Conservation (phyloP, 2,329 filamentous ascomycete genomes). For the Fusarium sp. region DNA sequence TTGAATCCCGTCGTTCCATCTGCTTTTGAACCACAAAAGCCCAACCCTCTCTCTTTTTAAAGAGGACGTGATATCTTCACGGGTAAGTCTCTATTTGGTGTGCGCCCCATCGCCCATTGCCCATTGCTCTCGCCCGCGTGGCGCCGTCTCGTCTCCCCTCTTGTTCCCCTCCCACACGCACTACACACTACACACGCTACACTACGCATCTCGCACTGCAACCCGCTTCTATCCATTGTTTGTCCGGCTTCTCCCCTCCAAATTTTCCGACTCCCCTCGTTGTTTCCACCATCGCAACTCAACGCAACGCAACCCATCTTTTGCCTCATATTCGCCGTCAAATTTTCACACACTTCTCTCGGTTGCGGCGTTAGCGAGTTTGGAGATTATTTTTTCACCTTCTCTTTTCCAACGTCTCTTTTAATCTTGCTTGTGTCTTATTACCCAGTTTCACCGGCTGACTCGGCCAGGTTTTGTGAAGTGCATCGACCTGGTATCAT, state of each 20-base stretch:
- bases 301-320: conserved; percentile 28
- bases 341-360: conserved; percentile 28
- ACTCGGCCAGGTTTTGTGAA: conserved; percentile 50
- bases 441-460: conserved; percentile 40
- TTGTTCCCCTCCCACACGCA: conserved; percentile 36
- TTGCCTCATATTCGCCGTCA: conserved; percentile 31
- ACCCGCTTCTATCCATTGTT: conserved; percentile 23
- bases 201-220: conserved; percentile 15
- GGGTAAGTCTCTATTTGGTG: conserved; percentile 50
- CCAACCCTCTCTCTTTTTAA: conserved; percentile 34
- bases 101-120: conserved; percentile 33
- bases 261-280: conserved; percentile 37
- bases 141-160: conserved; percentile 38
- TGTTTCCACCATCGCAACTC: conserved; percentile 33
- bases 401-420: conserved; percentile 7
- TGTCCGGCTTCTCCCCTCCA: conserved; percentile 39
- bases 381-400: conserved; percentile 21
- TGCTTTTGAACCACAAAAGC: conserved; percentile 36
- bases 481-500: conserved; percentile 52
- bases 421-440: conserved; percentile 16
- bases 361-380: conserved; percentile 34
- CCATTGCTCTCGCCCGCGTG: conserved; percentile 26
- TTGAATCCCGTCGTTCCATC: conserved; percentile 21
- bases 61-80: conserved; percentile 58
- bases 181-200: conserved; percentile 27